A percentile compares a stretch with the other conserved stretches of the same genome.
These are phyloP conservation scores for Talaromyces sp. DNA, from an alignment of 2,329 filamentous ascomycete genomes.

Conservation along the genomic window DNA sequence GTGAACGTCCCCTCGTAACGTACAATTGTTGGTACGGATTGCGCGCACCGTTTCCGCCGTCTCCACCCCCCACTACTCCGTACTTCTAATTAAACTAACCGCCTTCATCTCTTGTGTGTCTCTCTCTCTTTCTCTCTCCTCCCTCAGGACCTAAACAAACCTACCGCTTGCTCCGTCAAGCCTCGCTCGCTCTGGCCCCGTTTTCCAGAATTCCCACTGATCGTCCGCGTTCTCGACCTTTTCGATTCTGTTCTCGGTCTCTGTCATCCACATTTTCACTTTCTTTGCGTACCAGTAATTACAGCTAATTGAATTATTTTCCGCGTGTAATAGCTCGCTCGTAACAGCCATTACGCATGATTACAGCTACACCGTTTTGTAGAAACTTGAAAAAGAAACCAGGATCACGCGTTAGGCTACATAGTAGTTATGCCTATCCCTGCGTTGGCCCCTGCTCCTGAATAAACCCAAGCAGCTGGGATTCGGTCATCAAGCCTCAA, in stretches of 20 bases:
- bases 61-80: constrained; percentile 9
- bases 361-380: neutral
- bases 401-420: neutral
- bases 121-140: neutral
- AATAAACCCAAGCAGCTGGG: constrained; percentile 11
- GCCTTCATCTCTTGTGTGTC: neutral
- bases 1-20: too few relatives aligned
- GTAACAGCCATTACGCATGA: neutral
- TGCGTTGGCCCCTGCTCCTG: constrained; percentile 12
- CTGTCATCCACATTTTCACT: neutral
- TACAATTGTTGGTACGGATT: constrained; percentile 6
- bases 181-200: constrained; percentile 2
- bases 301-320: neutral
- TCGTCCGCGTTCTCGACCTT: constrained; percentile 12
- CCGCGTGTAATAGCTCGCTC: neutral
- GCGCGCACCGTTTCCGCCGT: constrained; percentile 12
- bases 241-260: neutral
- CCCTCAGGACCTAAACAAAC: neutral
- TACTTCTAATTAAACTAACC: constrained; percentile 3
- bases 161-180: neutral
- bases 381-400: neutral
- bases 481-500: neutral
- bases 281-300: neutral
- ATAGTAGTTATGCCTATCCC: neutral
- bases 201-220: neutral